Evolutionary conservation across 2,329 filamentous ascomycete species (phyloP), one percentile per base, ranked within the genome.

Genomic region (Exophiala mesophila): DNA sequence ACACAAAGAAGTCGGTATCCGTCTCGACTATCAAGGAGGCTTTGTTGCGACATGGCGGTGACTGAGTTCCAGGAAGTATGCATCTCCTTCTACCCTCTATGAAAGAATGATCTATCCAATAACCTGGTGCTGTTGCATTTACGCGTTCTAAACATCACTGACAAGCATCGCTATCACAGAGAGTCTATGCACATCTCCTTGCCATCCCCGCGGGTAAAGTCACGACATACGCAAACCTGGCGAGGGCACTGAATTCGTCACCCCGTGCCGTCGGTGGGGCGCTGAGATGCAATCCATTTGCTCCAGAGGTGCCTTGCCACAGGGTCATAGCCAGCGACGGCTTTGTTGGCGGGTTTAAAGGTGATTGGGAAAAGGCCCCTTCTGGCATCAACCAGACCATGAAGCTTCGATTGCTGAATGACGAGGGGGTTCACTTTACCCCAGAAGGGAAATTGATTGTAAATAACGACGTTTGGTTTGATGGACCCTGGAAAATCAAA

Each of bases 221-320:
- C 56, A 87, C 84, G 0, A 89, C 87, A 0, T 94, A 95, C 66
- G 82, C 76, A 2, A 70, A 82, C 1, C 69, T 94, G 36, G 79
- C 88, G 0, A 71, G 71, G 6, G 74, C 82, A 12, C 45, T 56
- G 6, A 29, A 23, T 10, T 47, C 51, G 41, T 39, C 45, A 28
- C 55, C 36, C 2, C 57, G 66, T 26, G 64, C 65, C 3, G 61
- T 69, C 2, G 66, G 66, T 2, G 63, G 59, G 30, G 65, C 64
- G 0, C 61, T 69, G 54, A 55, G 64, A 12, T 64, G 63, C 38
- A 68, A 68, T 38, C 64, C 65, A 0, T 68, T 66, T 33, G 65
- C 66, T 5, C 66, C 66, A 1, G 59, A 62, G 13, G 65, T 69
- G 4, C 66, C 66, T 1, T 69, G 66, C 36, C 66, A 69, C 47